phyloP scores from a whole-genome alignment of 2,329 filamentous ascomycete species.

The Lachnellula occidentalis region DNA sequence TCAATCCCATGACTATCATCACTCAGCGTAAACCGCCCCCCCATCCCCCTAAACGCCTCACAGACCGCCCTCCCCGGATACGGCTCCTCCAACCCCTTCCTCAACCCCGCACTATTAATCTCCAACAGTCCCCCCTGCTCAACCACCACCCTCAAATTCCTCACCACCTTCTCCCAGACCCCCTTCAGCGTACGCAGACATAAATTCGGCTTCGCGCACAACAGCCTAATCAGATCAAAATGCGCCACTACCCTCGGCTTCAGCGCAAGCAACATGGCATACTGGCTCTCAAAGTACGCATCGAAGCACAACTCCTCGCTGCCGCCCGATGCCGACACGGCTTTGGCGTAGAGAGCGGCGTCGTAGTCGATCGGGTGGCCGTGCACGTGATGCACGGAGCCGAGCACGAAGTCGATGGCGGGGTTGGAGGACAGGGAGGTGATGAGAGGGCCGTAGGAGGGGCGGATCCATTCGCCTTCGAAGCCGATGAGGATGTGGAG shows the following conservation, averaged over 20 bases:
- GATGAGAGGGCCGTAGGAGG: conserved; percentile 54
- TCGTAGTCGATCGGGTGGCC: conserved; percentile 88
- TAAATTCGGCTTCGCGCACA: conserved; percentile 63
- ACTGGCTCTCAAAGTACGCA: conserved; percentile 85
- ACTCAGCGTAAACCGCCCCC: conserved; percentile 81
- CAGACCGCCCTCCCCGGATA: conserved; percentile 80
- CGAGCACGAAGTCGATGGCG: conserved; percentile 81
- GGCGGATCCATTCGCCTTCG: conserved; percentile 87
- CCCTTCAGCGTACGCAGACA: conserved; percentile 51
- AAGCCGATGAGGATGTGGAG: conserved; percentile 85
- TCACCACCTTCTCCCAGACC: conserved; percentile 68
- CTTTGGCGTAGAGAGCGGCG: conserved; percentile 52
- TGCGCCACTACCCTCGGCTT: conserved; percentile 80
- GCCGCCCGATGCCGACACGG: conserved; percentile 38
- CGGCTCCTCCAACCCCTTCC: conserved; percentile 86
- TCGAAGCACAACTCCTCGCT: conserved; percentile 70
- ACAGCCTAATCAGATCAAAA: conserved; percentile 83
- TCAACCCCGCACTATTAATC: conserved; percentile 78
- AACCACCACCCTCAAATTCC: conserved; percentile 68
- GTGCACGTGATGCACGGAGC: conserved; percentile 85
- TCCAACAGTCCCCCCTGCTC: conserved; percentile 79
- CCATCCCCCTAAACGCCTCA: conserved; percentile 65
- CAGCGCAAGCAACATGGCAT: conserved; percentile 69
- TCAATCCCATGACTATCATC: conserved; percentile 90
- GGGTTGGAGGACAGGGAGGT: conserved; percentile 52